Conservation (phyloP, 179 eudicot genomes). For the Heliamphora pulchella region DNA sequence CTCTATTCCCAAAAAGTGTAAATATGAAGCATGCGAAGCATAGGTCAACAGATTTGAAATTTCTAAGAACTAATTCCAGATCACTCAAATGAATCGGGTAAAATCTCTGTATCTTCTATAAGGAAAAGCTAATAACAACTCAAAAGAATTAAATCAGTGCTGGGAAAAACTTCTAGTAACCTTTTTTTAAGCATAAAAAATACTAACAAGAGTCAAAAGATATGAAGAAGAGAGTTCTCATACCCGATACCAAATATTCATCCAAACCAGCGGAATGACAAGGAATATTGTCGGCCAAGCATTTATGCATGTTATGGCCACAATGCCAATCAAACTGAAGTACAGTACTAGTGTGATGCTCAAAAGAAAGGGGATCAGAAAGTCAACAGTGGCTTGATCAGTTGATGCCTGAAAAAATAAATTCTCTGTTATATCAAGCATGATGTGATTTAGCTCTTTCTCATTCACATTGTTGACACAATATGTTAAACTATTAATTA, state of each 20-base stretch:
- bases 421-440: slow-evolving; percentile 3
- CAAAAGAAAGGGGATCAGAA: slow-evolving; percentile 55
- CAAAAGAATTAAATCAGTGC: neutral
- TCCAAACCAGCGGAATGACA: slow-evolving; percentile 64
- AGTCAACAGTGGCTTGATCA: slow-evolving; percentile 67
- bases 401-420: slow-evolving; percentile 55
- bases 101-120: neutral
- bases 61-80: neutral
- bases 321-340: slow-evolving; percentile 47
- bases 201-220: neutral
- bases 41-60: neutral
- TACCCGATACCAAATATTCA: slow-evolving; percentile 79
- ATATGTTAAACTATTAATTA: neutral
- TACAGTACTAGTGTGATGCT: slow-evolving; percentile 46
- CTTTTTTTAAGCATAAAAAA: neutral
- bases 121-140: neutral
- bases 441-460: neutral
- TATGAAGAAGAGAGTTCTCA: slow-evolving; percentile 11
- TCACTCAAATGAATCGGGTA: neutral
- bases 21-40: neutral
- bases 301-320: slow-evolving; percentile 59
- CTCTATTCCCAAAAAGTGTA: too few species aligned
- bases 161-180: too few species aligned
- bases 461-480: neutral
- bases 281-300: slow-evolving; percentile 79